A percentile compares a stretch with the other conserved stretches of the same genome.
These are phyloP conservation scores for Apium graveolens DNA, from an alignment of 129 eudicot species.

Conservation along the genomic window DNA sequence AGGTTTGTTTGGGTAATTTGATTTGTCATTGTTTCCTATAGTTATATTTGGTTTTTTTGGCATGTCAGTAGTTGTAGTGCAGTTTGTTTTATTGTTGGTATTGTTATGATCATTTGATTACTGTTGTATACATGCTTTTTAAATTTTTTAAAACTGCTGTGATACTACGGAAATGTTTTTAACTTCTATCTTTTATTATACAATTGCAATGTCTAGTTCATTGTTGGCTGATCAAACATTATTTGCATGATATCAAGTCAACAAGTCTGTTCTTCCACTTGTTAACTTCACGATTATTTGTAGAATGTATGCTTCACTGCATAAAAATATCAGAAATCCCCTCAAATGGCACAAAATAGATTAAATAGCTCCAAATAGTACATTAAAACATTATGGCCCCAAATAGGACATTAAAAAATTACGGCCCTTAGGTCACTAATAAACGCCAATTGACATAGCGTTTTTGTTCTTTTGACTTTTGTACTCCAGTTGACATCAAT, in stretches of 20 bases:
- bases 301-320: background rate
- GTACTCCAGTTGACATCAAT: too few relatives aligned
- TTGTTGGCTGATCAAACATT: background rate
- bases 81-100: background rate
- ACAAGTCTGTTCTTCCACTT: background rate
- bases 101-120: background rate
- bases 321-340: too few relatives aligned
- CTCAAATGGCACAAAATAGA: too few relatives aligned
- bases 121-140: background rate
- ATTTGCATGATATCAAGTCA: background rate
- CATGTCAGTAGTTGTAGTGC: background rate
- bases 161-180: background rate
- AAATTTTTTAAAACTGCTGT: background rate
- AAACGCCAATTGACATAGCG: too few relatives aligned
- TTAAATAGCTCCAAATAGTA: too few relatives aligned
- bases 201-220: background rate
- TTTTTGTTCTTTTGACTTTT: too few relatives aligned
- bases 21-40: background rate
- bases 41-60: background rate
- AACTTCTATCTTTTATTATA: too few relatives aligned
- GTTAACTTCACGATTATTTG: background rate
- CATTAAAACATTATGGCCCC: too few relatives aligned
- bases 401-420: too few relatives aligned
- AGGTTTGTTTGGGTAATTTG: slow-evolving; percentile 12
- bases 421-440: too few relatives aligned